A percentile compares a stretch with the other conserved stretches of the same genome.
phyloP scores from a whole-genome alignment of 2,329 filamentous ascomycete species.

The Nemania serpens region DNA sequence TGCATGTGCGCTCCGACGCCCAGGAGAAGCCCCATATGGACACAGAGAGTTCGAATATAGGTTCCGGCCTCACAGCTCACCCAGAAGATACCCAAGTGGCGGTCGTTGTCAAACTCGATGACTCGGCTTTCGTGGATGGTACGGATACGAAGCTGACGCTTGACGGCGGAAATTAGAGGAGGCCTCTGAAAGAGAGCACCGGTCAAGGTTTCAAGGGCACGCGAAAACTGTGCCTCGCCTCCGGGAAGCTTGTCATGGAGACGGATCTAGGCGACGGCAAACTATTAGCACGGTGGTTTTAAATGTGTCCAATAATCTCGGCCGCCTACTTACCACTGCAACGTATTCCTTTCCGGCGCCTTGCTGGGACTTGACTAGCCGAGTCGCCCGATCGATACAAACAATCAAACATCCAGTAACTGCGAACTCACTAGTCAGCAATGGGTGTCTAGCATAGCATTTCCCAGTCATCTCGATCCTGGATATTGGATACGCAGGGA shows the following conservation, averaged over 20 bases:
- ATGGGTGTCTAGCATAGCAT: background rate
- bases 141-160: constrained; percentile 96
- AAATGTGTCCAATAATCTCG: background rate
- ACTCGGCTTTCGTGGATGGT: constrained; percentile 98
- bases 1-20: constrained; percentile 97
- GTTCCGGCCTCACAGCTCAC: constrained; percentile 98
- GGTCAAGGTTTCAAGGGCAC: constrained; percentile 92
- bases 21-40: constrained; percentile 65
- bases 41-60: constrained; percentile 87
- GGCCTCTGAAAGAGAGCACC: constrained; percentile 97
- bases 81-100: constrained; percentile 98
- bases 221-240: constrained; percentile 88
- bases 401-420: constrained; percentile 90
- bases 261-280: constrained; percentile 59
- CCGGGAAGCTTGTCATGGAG: constrained; percentile 95
- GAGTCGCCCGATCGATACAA: constrained; percentile 88
- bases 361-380: constrained; percentile 98
- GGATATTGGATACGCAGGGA: background rate
- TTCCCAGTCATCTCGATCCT: background rate
- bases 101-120: constrained; percentile 97
- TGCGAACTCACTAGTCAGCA: constrained; percentile 47
- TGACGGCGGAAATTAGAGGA: constrained; percentile 96
- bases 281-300: background rate
- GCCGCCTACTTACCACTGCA: constrained; percentile 59
- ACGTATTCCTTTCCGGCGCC: constrained; percentile 99